Percentiles rank a stretch among this genome's conserved stretches.
Evolutionary conservation across 2,329 filamentous ascomycete species (phyloP).

Genomic region (Penicillium freii): DNA sequence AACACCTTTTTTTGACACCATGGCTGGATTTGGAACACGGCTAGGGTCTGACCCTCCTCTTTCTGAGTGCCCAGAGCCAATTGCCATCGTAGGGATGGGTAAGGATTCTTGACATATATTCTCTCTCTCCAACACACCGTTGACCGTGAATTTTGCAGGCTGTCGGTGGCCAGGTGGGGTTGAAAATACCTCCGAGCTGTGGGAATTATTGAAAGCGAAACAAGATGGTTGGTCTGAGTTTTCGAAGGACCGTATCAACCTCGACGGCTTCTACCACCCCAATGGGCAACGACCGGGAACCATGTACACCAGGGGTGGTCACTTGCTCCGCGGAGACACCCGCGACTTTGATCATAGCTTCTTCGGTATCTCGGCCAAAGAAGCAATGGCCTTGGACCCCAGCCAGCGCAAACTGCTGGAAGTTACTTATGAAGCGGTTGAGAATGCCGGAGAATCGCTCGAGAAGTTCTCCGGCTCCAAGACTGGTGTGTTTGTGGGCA

Average conservation of each 20-base stretch:
- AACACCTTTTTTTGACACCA: background rate
- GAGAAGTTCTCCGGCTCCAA: conserved; percentile 17
- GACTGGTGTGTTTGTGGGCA: conserved; percentile 25
- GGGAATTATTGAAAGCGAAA: conserved; percentile 32
- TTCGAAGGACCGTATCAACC: conserved; percentile 36
- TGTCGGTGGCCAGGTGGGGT: conserved; percentile 32
- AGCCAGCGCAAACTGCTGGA: conserved; percentile 36
- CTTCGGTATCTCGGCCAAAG: conserved; percentile 28
- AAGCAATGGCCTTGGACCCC: conserved; percentile 30
- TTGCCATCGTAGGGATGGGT: conserved; percentile 37
- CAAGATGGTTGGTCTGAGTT: conserved; percentile 33
- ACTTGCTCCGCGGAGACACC: conserved; percentile 32
- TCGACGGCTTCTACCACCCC: conserved; percentile 39
- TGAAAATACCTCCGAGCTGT: conserved; percentile 30
- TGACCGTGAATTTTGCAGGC: background rate
- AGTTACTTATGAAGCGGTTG: conserved; percentile 32
- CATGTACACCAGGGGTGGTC: conserved; percentile 23
- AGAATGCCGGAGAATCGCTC: conserved; percentile 30
- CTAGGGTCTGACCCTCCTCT: background rate
- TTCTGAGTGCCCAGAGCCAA: conserved; percentile 18
- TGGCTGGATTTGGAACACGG: background rate
- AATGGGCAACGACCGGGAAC: conserved; percentile 34
- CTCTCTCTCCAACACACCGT: background rate
- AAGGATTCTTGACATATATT: background rate
- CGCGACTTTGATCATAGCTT: conserved; percentile 30